Evolutionary conservation across 164 flowering plant species (phyloP).

Genomic region (Protea cynaroides): DNA sequence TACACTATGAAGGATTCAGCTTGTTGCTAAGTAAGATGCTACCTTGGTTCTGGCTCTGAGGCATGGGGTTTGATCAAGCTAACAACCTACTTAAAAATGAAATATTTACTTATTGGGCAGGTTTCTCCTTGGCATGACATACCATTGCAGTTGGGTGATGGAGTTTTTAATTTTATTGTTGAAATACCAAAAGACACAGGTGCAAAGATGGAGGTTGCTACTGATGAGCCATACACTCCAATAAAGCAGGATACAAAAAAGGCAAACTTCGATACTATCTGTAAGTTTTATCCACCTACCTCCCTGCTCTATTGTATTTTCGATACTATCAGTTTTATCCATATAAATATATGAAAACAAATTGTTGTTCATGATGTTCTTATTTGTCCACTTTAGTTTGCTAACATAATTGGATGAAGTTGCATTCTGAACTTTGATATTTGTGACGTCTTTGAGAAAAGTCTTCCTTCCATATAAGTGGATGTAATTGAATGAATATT

Average conservation of each 20-base stretch:
- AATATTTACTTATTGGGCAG: conserved; percentile 28
- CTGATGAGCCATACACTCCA: conserved; percentile 82
- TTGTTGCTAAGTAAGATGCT: not conserved
- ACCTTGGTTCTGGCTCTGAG: not conserved
- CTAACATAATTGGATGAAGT: no score
- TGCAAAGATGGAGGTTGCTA: conserved; percentile 99
- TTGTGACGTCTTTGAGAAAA: no score
- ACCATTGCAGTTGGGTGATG: conserved; percentile 82
- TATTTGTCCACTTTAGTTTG: no score
- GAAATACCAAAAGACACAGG: conserved; percentile 97
- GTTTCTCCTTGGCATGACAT: conserved; percentile 97
- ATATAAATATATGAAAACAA: no score
- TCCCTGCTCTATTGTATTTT: no score
- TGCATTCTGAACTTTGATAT: no score
- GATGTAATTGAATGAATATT: no score
- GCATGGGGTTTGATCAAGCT: not conserved
- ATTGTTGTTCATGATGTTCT: no score
- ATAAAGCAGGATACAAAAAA: conserved; percentile 97
- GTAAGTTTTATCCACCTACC: conserved; percentile 35
- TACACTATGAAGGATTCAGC: not conserved
- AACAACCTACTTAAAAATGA: not conserved
- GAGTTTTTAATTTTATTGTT: conserved; percentile 74
- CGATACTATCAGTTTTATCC: no score
- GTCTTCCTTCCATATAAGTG: no score
- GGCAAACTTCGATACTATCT: conserved; percentile 91